Conservation (phyloP, 345 rosid genomes). For the Angophora floribunda region DNA sequence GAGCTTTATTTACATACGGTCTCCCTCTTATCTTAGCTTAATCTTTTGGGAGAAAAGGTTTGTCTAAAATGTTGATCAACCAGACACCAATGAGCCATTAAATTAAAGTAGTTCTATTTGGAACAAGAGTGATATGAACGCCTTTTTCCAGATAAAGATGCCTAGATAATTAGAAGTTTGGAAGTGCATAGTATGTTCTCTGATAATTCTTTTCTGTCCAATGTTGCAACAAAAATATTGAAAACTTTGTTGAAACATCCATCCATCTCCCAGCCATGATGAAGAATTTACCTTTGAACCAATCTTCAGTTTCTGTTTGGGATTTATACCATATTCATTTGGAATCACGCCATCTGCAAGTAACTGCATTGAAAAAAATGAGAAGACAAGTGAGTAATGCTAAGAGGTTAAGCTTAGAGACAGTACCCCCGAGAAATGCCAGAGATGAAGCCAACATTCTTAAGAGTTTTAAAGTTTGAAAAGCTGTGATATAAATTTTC, state of each 20-base stretch:
- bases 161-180: neutral
- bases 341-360: slow-evolving; percentile 99
- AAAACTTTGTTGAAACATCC: neutral
- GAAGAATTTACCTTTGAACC: slow-evolving; percentile 78
- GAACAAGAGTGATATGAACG: neutral
- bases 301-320: slow-evolving; percentile 88
- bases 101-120: neutral
- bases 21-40: neutral
- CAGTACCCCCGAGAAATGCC: neutral
- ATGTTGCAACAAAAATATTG: neutral
- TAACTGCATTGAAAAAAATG: slow-evolving; percentile 37
- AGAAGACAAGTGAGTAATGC: neutral
- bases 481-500: neutral
- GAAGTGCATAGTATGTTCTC: neutral
- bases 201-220: neutral
- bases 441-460: neutral
- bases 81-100: neutral
- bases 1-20: neutral
- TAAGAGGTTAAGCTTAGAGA: neutral
- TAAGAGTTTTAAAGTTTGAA: neutral
- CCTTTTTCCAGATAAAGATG: neutral
- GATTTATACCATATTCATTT: slow-evolving; percentile 97
- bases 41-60: neutral
- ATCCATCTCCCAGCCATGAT: neutral
- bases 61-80: neutral